Evolutionary conservation across 768 basidiomycete species (phyloP), one percentile per base, ranked within the genome.

Genomic region (Leccinum subgranulosum): DNA sequence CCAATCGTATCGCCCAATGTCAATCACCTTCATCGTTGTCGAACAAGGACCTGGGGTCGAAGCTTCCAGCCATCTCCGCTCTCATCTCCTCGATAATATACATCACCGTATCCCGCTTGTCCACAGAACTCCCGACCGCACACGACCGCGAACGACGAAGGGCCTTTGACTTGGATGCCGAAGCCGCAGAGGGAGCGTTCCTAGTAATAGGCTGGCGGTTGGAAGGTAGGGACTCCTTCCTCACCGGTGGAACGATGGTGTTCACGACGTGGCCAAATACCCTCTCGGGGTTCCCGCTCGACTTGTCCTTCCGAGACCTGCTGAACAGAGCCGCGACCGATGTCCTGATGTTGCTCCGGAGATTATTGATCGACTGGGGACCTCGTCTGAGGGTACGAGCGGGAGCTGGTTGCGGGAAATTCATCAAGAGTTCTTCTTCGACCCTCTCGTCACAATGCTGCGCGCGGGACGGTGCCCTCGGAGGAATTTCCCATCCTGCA

Each of bases 101-200:
- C 65, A 62, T 60, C 15, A 71, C 11, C 4, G 59, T 2, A 36
- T 59, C 61, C 11, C 53, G 57, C 3, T 51, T 49, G 2, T 46
- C n/a, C 1, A 17, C 14, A 23, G 41, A 33, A 11, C 27, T 23
- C 60, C 60, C 59, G 8, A 60, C 64, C 15, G 63, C 61, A 9
- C 59, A 65, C 34, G 71, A 70, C 39, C 19, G 63, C 7, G 69
- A 71, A 31, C 69, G 69, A 34, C 66, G 71, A 6, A 70, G 58
- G 7, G 51, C 28, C 25, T 49, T 58, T 4, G 62, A 52, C 12
- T 19, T 39, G 47, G 46, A 21, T 27, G 33, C 66, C 56, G 15
- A 63, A 57, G 10, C 14, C 11, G 39, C 43, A 2, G 51, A 19
- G 8, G 51, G 9, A 57, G 55, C 10, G 57, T 61, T 53, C 15